Evolutionary conservation across 768 basidiomycete genomes (phyloP).

Genomic region (Lentinula raphanica): DNA sequence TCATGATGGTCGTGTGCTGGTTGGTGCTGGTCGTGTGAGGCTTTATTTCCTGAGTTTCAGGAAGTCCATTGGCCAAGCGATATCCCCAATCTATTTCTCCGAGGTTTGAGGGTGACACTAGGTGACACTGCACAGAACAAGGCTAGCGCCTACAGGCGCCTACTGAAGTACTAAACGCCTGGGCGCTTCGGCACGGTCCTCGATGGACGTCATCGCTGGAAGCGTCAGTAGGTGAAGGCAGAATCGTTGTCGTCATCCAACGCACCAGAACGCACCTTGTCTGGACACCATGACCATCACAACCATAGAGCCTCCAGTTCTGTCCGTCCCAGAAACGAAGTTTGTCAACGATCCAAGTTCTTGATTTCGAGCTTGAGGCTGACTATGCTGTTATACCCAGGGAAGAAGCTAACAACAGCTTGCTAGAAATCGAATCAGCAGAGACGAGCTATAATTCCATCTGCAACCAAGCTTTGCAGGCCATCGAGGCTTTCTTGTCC

Average conservation of each 20-base stretch:
- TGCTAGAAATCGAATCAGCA: neutral
- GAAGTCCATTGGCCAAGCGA: no score
- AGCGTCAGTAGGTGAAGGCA: neutral
- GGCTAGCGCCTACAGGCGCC: no score
- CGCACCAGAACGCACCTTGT: no score
- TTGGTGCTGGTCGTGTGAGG: no score
- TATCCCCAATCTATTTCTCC: no score
- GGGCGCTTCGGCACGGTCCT: no score
- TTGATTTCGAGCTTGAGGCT: neutral
- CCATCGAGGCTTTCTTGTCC: neutral
- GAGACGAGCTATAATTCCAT: neutral
- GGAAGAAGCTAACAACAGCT: neutral
- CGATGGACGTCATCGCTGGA: neutral
- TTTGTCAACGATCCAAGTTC: neutral
- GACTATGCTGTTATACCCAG: neutral
- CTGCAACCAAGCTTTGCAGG: neutral
- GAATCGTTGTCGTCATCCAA: neutral
- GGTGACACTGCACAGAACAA: no score
- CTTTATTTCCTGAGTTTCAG: no score
- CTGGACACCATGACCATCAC: neutral
- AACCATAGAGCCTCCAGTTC: neutral
- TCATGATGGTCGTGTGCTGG: no score
- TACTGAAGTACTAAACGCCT: no score
- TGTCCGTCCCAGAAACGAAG: conserved; percentile 2
- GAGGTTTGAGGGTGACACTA: no score